Evolutionary conservation across 2,329 filamentous ascomycete genomes (phyloP), one percentile per base, ranked within the genome.

Genomic region (Botryotinia narcissicola): DNA sequence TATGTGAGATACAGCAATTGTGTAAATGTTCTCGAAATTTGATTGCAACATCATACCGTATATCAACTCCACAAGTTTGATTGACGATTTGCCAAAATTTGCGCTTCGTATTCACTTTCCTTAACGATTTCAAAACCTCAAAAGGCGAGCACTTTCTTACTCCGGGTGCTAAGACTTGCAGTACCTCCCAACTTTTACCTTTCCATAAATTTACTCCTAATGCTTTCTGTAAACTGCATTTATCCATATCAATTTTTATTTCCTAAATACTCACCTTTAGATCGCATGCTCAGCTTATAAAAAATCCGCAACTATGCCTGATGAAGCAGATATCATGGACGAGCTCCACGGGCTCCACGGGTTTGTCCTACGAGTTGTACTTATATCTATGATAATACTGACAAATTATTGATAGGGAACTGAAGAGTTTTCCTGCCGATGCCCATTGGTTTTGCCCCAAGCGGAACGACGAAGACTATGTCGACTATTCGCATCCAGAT

Each of bases 371-470:
- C 67, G 37, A 44, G 22, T 40, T 70, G 20, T 54, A 37, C n/a
- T 22, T 61, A 59, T n/a, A 35, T 64, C 54, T 29, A 20, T 3
- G 18, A 67, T 35, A 12, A 48, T 70, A 71, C 70, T 75, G 42
- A 78, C 64, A 37, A 29, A 62, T 66, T 8, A 5, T 64, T 51
- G 48, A 51, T 48, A 82, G 80, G 40, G 76, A 79, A 57, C 74
- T 82, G 25, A 79, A 79, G 71, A 77, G 74, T 40, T 80, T 81
- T 70, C 79, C 80, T 42, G 32, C 74, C 14, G 81, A 87, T 22
- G 83, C 85, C 37, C 92, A 94, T 78, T 84, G 93, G 70, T 87
- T 93, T 74, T 94, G 92, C 75, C 91, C 92, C 1, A 89, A 88
- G 74, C 82, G 88, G 73, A 83, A 85, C 77, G 87, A 90, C 64